A percentile compares a stretch with the other conserved stretches of the same genome.
phyloP scores from a whole-genome alignment of 805 yeast genomes.

The Jamesozyma lodderae region DNA sequence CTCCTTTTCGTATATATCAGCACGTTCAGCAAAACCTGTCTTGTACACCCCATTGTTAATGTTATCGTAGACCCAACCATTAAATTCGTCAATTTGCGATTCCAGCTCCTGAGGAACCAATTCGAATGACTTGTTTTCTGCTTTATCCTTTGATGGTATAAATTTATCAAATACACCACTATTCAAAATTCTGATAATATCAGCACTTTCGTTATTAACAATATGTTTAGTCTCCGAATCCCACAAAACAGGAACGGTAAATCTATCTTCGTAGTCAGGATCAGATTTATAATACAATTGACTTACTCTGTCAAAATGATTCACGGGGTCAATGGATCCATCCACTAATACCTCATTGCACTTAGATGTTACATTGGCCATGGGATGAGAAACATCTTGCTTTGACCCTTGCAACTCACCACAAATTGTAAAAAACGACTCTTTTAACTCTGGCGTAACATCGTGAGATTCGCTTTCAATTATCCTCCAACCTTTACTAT shows the following conservation, averaged over 20 bases:
- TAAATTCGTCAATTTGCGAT: conserved; percentile 59
- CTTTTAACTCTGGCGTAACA: conserved; percentile 5
- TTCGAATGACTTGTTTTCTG: conserved; percentile 18
- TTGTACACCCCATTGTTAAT: conserved; percentile 93
- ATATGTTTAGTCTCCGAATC: conserved; percentile 74
- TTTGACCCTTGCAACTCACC: conserved; percentile 14
- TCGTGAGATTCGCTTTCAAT: conserved; percentile 1
- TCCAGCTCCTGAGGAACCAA: conserved; percentile 51
- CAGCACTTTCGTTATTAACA: conserved; percentile 86
- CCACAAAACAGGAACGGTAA: conserved; percentile 91
- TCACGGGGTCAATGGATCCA: conserved; percentile 49
- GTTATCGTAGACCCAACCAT: conserved; percentile 70
- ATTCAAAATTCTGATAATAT: conserved; percentile 76
- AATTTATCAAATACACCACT: conserved; percentile 56
- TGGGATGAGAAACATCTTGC: conserved; percentile 8
- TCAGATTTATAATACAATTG: conserved; percentile 70
- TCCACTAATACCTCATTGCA: conserved; percentile 18
- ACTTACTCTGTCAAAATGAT: conserved; percentile 49
- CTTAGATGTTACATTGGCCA: conserved; percentile 11
- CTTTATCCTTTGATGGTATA: conserved; percentile 7
- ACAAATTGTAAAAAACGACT: conserved; percentile 9
- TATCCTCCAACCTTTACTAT: conserved; percentile 84
- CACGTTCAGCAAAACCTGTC: conserved; percentile 77
- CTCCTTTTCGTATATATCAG: conserved; percentile 69
- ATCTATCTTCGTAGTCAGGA: conserved; percentile 68